These are phyloP conservation scores for Metarhizium robertsii DNA, from an alignment of 2,329 filamentous ascomycete genomes.

Conservation along the genomic window DNA sequence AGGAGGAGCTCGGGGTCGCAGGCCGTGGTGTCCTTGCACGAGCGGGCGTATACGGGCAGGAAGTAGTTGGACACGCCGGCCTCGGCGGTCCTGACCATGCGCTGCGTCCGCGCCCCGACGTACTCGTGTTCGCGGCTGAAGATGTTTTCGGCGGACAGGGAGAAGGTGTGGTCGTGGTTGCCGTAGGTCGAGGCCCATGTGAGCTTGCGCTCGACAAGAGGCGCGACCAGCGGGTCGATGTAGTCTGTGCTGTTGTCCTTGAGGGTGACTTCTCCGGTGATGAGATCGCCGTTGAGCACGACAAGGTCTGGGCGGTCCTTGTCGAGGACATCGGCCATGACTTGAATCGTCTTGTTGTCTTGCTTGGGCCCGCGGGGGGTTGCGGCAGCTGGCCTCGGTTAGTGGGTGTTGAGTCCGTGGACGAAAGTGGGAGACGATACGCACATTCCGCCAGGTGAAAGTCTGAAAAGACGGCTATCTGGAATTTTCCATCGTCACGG, in stretches of 20 bases:
- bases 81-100: neutral
- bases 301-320: constrained; percentile 49
- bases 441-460: neutral
- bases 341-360: constrained; percentile 45
- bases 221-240: constrained; percentile 48
- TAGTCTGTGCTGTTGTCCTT: constrained; percentile 44
- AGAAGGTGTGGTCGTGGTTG: constrained; percentile 56
- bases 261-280: constrained; percentile 56
- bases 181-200: constrained; percentile 61
- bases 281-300: constrained; percentile 62
- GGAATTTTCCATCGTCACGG: neutral
- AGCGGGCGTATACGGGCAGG: constrained; percentile 30
- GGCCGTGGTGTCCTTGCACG: constrained; percentile 18
- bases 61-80: constrained; percentile 36
- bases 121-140: constrained; percentile 28
- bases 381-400: neutral
- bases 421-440: neutral
- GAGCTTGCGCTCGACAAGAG: constrained; percentile 43
- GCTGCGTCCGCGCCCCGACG: constrained; percentile 25
- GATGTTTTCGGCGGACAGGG: constrained; percentile 38
- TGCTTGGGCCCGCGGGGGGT: constrained; percentile 32
- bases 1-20: constrained; percentile 35
- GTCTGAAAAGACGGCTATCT: neutral
- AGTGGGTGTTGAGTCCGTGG: neutral
- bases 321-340: constrained; percentile 49